Conservation (phyloP, 2,329 filamentous ascomycete species). For the Paecilomyces fulvus region DNA sequence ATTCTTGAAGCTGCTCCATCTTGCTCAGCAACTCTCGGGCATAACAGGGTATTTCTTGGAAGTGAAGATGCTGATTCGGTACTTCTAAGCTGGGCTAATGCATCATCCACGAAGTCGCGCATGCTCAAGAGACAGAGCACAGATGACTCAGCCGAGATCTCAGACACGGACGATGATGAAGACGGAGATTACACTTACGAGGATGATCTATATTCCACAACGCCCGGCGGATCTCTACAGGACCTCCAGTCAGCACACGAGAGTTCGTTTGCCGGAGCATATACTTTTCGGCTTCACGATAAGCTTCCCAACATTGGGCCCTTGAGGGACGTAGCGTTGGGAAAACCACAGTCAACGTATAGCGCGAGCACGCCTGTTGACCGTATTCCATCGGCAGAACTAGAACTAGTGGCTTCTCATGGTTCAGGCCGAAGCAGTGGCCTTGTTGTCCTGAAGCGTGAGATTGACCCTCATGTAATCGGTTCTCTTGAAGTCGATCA, state of each 20-base stretch:
- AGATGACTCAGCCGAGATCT: conserved; percentile 43
- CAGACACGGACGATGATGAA: conserved; percentile 46
- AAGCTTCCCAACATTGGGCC: conserved; percentile 68
- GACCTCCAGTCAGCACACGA: conserved; percentile 12
- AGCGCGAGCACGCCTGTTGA: conserved; percentile 39
- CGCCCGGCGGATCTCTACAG: conserved; percentile 13
- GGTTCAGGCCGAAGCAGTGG: conserved; percentile 54
- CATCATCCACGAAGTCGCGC: conserved; percentile 54
- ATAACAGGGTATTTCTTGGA: conserved; percentile 69
- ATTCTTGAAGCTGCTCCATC: conserved; percentile 56
- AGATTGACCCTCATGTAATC: conserved; percentile 65
- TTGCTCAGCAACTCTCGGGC: conserved; percentile 60
- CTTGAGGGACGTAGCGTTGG: conserved; percentile 65
- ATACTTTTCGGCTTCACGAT: conserved; percentile 71
- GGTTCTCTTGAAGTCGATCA: conserved; percentile 64
- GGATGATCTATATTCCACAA: conserved; percentile 41
- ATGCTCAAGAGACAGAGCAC: conserved; percentile 48
- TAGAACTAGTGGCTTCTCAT: conserved; percentile 47
- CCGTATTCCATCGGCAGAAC: conserved; percentile 24
- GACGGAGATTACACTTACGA: conserved; percentile 54
- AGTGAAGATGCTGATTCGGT: conserved; percentile 76
- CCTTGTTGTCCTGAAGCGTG: conserved; percentile 67
- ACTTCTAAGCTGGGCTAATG: conserved; percentile 69
- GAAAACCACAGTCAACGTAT: conserved; percentile 44
- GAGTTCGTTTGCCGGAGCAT: conserved; percentile 39